Conservation (phyloP, 129 eudicot species). For the Chrysanthemum seticuspe region DNA sequence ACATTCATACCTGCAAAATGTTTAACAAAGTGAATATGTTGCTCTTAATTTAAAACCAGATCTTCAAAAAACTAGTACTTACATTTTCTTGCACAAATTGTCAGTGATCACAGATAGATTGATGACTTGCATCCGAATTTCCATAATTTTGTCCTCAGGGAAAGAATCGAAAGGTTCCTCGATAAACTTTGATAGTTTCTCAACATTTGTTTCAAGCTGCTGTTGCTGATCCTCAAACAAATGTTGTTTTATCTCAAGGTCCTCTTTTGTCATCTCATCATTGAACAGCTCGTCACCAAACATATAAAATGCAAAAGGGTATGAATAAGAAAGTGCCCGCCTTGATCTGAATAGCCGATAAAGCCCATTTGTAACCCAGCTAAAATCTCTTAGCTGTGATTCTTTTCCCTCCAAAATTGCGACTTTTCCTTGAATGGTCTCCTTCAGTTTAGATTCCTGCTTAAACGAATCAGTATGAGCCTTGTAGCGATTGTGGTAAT, state of each 20-base stretch:
- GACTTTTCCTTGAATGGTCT: conserved; percentile 66
- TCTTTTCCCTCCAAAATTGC: conserved; percentile 60
- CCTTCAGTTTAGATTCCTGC: conserved; percentile 76
- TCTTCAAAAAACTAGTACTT: conserved; percentile 29
- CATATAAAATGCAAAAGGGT: conserved; percentile 96
- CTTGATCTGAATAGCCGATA: conserved; percentile 87
- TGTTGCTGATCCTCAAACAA: conserved; percentile 97
- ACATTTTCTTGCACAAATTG: conserved; percentile 90
- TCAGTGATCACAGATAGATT: conserved; percentile 83
- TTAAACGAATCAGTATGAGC: conserved; percentile 95
- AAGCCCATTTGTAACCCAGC: conserved; percentile 93
- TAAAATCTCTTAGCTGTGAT: conserved; percentile 68
- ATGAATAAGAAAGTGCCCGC: conserved; percentile 83
- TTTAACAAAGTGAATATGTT: conserved; percentile 22
- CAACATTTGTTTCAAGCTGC: conserved; percentile 90
- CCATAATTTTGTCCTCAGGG: conserved; percentile 49
- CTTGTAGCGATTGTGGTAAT: conserved; percentile 87
- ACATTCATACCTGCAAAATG: conserved; percentile 77
- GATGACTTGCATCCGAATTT: conserved; percentile 77
- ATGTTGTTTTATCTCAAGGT: conserved; percentile 78
- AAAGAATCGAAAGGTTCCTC: conserved; percentile 87
- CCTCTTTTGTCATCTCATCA: conserved; percentile 82
- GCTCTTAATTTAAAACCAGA: not conserved
- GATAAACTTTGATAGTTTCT: conserved; percentile 72
- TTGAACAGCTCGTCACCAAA: conserved; percentile 87